phyloP scores from a whole-genome alignment of 352 stramenopile genomes.

The Phytophthora idaei region DNA sequence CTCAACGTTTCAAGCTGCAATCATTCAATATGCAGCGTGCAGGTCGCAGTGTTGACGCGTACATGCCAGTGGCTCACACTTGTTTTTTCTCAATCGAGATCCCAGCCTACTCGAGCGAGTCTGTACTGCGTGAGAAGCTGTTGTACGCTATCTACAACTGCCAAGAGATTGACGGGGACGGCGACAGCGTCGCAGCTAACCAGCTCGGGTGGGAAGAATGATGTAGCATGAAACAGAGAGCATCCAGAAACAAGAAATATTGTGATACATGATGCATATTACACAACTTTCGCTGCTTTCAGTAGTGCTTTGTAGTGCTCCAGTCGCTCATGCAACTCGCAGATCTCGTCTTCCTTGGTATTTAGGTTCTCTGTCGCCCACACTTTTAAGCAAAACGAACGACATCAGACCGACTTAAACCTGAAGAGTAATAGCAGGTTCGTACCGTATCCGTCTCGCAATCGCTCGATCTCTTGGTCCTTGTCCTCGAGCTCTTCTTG shows the following conservation, averaged over 20 bases:
- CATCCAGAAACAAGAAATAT: not conserved
- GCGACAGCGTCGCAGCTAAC: slow-evolving; percentile 80
- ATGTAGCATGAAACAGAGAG: not conserved
- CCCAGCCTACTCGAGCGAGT: slow-evolving; percentile 91
- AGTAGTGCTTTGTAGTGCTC: slow-evolving; percentile 28
- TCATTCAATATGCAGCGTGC: slow-evolving; percentile 75
- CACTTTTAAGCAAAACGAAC: slow-evolving; percentile 28
- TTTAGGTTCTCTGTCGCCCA: slow-evolving; percentile 35
- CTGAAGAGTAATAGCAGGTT: slow-evolving; percentile 7
- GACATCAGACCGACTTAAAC: slow-evolving; percentile 4
- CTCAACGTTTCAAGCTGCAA: slow-evolving; percentile 92
- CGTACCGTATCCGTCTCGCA: slow-evolving; percentile 32
- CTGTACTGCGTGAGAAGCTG: slow-evolving; percentile 78
- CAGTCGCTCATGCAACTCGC: slow-evolving; percentile 30
- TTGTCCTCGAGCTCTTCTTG: slow-evolving; percentile 29
- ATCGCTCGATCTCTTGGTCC: slow-evolving; percentile 33
- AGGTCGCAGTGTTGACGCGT: slow-evolving; percentile 63
- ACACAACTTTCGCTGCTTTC: slow-evolving; percentile 22
- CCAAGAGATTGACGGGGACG: slow-evolving; percentile 92
- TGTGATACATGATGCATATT: slow-evolving; percentile 24
- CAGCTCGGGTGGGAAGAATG: slow-evolving; percentile 82
- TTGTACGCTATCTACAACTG: slow-evolving; percentile 95
- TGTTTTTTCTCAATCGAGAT: slow-evolving; percentile 98
- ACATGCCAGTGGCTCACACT: slow-evolving; percentile 97
- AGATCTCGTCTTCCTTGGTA: slow-evolving; percentile 36